phyloP scores from a whole-genome alignment of 164 flowering plant species.

The Tetrastigma voinierianum region DNA sequence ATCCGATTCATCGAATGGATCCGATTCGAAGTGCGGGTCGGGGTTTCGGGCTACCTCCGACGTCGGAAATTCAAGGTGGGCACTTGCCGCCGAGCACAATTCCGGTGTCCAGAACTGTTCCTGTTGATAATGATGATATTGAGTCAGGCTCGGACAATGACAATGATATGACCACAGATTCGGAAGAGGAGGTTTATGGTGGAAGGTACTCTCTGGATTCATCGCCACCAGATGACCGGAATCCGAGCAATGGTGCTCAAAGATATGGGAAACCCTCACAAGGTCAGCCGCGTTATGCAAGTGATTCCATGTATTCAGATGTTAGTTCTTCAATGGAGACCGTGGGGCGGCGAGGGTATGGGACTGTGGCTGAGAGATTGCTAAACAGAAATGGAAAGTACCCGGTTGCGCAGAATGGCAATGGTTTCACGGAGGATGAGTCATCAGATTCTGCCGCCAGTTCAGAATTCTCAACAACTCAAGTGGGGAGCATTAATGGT shows the following conservation, averaged over 20 bases:
- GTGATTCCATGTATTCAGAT: slow-evolving; percentile 41
- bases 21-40: slow-evolving; percentile 30
- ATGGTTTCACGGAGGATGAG: slow-evolving; percentile 62
- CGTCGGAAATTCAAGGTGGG: slow-evolving; percentile 62
- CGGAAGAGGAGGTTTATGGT: slow-evolving; percentile 64
- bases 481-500: slow-evolving; percentile 40
- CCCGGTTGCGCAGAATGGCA: slow-evolving; percentile 28
- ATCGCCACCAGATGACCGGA: slow-evolving; percentile 37
- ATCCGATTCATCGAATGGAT: slow-evolving; percentile 34
- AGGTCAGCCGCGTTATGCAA: slow-evolving; percentile 21
- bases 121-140: slow-evolving; percentile 37
- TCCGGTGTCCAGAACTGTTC: slow-evolving; percentile 34
- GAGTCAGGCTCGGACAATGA: slow-evolving; percentile 69
- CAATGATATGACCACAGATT: slow-evolving; percentile 49
- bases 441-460: slow-evolving; percentile 67
- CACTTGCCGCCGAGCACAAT: slow-evolving; percentile 49
- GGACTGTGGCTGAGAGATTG: slow-evolving; percentile 18
- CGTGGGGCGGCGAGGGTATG: slow-evolving; percentile 16
- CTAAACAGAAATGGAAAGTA: slow-evolving; percentile 34
- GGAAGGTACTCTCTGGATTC: slow-evolving; percentile 64
- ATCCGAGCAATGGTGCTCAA: slow-evolving; percentile 13
- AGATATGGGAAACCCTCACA: slow-evolving; percentile 14
- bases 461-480: slow-evolving; percentile 64
- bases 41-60: slow-evolving; percentile 62
- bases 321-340: slow-evolving; percentile 52